Evolutionary conservation across 2,329 filamentous ascomycete species (phyloP).

Genomic region (Aspergillus neoniger): DNA sequence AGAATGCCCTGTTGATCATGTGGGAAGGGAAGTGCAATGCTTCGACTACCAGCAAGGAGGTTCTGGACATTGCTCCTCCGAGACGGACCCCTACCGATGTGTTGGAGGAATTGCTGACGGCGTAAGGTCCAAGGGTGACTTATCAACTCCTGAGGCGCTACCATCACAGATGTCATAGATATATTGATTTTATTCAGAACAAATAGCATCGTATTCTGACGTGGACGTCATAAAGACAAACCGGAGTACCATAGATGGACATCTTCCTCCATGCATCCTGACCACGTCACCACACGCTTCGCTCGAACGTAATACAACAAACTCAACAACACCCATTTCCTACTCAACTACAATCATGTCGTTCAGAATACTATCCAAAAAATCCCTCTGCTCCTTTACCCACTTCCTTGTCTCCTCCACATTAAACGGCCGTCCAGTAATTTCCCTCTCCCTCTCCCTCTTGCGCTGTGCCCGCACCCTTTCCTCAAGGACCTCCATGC

Average conservation of each 20-base stretch:
- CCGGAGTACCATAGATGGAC: too few species aligned
- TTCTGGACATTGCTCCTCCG: constrained; percentile 34
- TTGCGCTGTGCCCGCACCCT: constrained; percentile 51
- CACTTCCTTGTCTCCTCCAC: constrained; percentile 33
- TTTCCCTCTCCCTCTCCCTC: constrained; percentile 29
- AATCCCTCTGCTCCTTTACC: constrained; percentile 34
- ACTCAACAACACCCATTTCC: accelerated
- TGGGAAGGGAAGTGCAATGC: constrained; percentile 38
- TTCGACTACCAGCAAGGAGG: constrained; percentile 29
- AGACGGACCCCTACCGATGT: constrained; percentile 29
- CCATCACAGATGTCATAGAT: too few species aligned
- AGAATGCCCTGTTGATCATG: constrained; percentile 19
- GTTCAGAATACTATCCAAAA: constrained; percentile 39
- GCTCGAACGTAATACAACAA: too few species aligned
- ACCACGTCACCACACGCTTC: too few species aligned
- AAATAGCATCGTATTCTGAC: too few species aligned
- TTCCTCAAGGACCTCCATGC: constrained; percentile 61
- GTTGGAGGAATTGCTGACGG: constrained; percentile 22
- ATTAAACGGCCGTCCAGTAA: constrained; percentile 24
- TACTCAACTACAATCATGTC: constrained; percentile 25
- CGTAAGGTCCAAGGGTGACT: too few species aligned
- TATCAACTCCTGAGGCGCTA: too few species aligned
- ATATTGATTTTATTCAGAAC: too few species aligned
- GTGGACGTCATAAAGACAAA: too few species aligned
- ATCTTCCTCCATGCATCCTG: too few species aligned